Base-by-base conservation (phyloP, 257 asterid species). In the Solanum bukasovii region DNA sequence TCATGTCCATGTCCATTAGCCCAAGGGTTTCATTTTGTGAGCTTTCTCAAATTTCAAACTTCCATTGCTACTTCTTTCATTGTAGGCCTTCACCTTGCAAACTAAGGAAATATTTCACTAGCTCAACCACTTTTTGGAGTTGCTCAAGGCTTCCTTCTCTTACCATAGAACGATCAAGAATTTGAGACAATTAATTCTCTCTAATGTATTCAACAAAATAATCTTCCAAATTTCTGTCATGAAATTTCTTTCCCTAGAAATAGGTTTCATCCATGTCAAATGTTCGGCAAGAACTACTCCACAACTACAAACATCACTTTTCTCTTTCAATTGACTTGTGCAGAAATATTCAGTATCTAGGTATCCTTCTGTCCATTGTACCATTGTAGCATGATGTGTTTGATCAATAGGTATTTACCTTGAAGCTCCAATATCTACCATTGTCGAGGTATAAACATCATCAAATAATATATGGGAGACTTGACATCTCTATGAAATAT, bases 61-160 rank as follows among this genome's bases (percentile, higher is more conserved):
- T 94, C 93, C 94, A 90, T 90, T 0, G 91, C 94, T 0, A 94
- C 93, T 87, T 94, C 93, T 29, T 91, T 93, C 96, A 93, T 94
- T 0, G 90, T 92, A 8, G 96, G 94, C 34, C 96, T 11, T 89
- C 91, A 0, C 95, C 89, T 1, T 35, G 29, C 68, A 94, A 31
- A 7, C 74, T 65, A 9, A 94, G 88, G 38, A 95, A 94, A 85
- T 92, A 90, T 81, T 86, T 91, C 5, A 91, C 91, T 3, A 93
- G 92, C 52, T 92, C 90, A 13, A 89, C 95, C 1, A 65, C 31
- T 1, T 79, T 88, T 3, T 89, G 87, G 13, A 93, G 29, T 42
- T 92, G 91, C 34, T 92, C 91, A 25, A 92, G 83, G 29, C 88
- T 89, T 49, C 93, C 92, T 88, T 92, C 95, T 67, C 86, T 92